Evolutionary conservation across 2,329 filamentous ascomycete species (phyloP), one percentile per base, ranked within the genome.

Genomic region (Lecanosticta acicola): DNA sequence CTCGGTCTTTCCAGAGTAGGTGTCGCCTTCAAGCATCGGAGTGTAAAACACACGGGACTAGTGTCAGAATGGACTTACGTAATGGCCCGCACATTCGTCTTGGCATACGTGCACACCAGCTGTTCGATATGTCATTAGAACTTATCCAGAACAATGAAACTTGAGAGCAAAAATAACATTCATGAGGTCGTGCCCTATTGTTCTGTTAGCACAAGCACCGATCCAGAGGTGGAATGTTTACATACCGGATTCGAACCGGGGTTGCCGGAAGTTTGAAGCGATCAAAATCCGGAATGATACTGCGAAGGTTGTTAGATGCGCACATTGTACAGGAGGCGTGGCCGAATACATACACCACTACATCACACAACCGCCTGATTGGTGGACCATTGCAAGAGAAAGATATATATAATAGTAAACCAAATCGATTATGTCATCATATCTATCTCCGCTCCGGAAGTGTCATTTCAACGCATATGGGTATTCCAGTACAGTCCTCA

Each of bases 221-320:
- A n/a, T n/a, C 9, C 29, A 32, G n/a, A 32, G n/a, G n/a, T 32
- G 29, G 29, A 32, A 35, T n/a, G 35, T 37, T 17, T n/a, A 18
- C 17, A n/a, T n/a, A n/a, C 35, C 35, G 35, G 35, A 19, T 17
- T 37, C 35, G 35, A 37, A 39, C 37, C 37, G 37, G 37, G 37
- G 37, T 39, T 39, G 37, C 37, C 37, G 37, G 37, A 39, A 39
- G 37, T n/a, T 39, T 26, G 17, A 18, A 19, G 36, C 11, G 7
- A 7, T 39, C 37, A 39, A 39, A 39, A 39, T 39, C 37, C 37
- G 37, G 39, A 41, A 32, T 41, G 39, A 19, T 41, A 41, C 39
- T 24, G 18, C 24, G 24, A 11, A 29, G 24, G 7, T 5, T 5
- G 24, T 29, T 29, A 29, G 24, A n/a, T 29, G 11, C 11, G 11